These are phyloP conservation scores for Cytospora leucostoma DNA, from an alignment of 2,329 filamentous ascomycete genomes.

Conservation along the genomic window DNA sequence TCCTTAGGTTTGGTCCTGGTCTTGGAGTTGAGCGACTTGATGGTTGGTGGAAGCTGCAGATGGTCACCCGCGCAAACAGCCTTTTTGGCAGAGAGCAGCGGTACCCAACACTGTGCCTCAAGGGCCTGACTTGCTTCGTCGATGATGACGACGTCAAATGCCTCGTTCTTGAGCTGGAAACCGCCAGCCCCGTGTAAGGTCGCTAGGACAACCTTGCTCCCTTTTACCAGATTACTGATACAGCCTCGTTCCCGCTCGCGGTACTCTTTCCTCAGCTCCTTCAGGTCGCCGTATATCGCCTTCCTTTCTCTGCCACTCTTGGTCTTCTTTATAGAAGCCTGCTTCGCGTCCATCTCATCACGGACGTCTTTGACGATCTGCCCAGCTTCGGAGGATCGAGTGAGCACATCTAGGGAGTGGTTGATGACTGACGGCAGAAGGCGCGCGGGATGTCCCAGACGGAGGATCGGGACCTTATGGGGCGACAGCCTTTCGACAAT, in stretches of 20 bases:
- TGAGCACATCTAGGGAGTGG: constrained; percentile 89
- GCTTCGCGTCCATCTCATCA: constrained; percentile 89
- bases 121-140: constrained; percentile 95
- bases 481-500: constrained; percentile 89
- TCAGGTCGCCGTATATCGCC: constrained; percentile 82
- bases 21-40: constrained; percentile 73
- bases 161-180: constrained; percentile 74
- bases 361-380: constrained; percentile 87
- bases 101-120: constrained; percentile 97
- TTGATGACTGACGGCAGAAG: constrained; percentile 84
- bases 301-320: constrained; percentile 76
- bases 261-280: constrained; percentile 84
- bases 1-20: constrained; percentile 37
- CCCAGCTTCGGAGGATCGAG: constrained; percentile 85
- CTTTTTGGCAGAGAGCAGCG: constrained; percentile 77
- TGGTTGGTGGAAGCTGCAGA: constrained; percentile 88
- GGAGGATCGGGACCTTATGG: constrained; percentile 82
- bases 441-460: constrained; percentile 89
- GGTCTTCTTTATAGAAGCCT: constrained; percentile 85
- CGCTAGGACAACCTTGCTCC: constrained; percentile 85
- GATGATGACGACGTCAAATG: constrained; percentile 92
- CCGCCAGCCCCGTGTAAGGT: constrained; percentile 92
- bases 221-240: constrained; percentile 70
- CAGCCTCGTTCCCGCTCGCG: constrained; percentile 81
- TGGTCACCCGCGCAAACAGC: constrained; percentile 92